A percentile compares a stretch with the other conserved stretches of the same genome.
Evolutionary conservation across 345 rosid genomes (phyloP).

Genomic region (Fremontodendron californicum): DNA sequence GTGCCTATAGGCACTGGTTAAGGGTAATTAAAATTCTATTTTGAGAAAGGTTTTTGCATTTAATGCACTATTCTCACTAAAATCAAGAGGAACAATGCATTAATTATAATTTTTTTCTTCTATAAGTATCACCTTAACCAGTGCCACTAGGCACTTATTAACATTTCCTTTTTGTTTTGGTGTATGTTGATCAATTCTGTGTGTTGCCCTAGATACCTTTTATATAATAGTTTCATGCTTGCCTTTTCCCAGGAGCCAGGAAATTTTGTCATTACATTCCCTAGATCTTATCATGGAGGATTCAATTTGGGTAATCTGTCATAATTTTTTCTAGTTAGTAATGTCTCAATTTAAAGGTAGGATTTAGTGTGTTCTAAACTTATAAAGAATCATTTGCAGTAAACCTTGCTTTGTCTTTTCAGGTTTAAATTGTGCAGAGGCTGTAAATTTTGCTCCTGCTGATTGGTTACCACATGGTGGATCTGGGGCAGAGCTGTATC

Average conservation of each 20-base stretch:
- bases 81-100: background rate
- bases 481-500: conserved; percentile 72
- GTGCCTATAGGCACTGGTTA: background rate
- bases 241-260: conserved; percentile 77
- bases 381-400: background rate
- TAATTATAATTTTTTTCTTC: background rate
- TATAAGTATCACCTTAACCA: background rate
- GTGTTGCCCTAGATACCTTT: conserved; percentile 8
- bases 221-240: conserved; percentile 19
- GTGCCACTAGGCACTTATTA: background rate
- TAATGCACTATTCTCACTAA: background rate
- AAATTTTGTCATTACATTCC: conserved; percentile 92
- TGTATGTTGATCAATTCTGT: background rate
- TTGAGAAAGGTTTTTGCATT: background rate
- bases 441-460: conserved; percentile 97
- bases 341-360: conserved; percentile 5
- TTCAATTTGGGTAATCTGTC: conserved; percentile 81
- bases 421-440: conserved; percentile 98
- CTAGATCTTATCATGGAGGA: conserved; percentile 90
- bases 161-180: background rate
- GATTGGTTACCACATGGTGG: conserved; percentile 99
- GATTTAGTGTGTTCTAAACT: conserved; percentile 4
- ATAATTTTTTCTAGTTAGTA: conserved; percentile 11
- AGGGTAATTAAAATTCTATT: background rate
- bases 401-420: conserved; percentile 19